Base-by-base conservation (phyloP, 805 yeast genomes). In the Myxozyma monticola region DNA sequence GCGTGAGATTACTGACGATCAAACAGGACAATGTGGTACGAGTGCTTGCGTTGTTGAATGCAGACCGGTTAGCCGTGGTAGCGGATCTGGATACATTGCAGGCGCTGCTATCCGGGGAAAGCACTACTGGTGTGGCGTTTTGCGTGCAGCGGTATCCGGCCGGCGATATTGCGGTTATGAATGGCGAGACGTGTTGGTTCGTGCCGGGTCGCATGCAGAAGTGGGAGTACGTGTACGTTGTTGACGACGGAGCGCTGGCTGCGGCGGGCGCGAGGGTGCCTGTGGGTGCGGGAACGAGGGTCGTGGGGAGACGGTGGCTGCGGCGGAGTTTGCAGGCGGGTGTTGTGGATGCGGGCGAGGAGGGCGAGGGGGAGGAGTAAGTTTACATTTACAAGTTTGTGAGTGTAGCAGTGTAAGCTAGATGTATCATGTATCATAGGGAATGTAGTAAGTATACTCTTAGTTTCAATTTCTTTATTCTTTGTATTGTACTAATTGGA, bases 211-310 rank as follows among this genome's bases (percentile, higher is more conserved):
- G 14, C 9, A 10, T 28, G 6, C 25, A 25, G 12, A 35, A 25
- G 7, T 45, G 49, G 49, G 47, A 46, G 30, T 46, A 50, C 37
- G 45, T 46, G n/a, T 42, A 40, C 36, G 37, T 37, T 14, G 22
- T 42, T 17, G 44, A 33, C 15, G 58, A 42, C 25, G 38, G 43
- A 35, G 37, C n/a, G n/a, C 25, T 7, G 22, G 22, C 10, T 8
- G 20, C 22, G 5, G 25, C 22, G 38, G 12, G 25, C 25, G 25
- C 38, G 14, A 10, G 38, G n/a, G 22, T 14, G 10, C 38, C 25
- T 14, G 5, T 10, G 38, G 38, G 28, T 30, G 36, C 20, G 43
- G 14, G 22, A 12, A 17, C 24, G 25, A n/a, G 8, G 20, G 20
- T 17, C 36, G 36, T n/a, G 15, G 20, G 8, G 20, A n/a, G 15